Base-by-base conservation (phyloP, 345 rosid genomes). In the Firmiana major region DNA sequence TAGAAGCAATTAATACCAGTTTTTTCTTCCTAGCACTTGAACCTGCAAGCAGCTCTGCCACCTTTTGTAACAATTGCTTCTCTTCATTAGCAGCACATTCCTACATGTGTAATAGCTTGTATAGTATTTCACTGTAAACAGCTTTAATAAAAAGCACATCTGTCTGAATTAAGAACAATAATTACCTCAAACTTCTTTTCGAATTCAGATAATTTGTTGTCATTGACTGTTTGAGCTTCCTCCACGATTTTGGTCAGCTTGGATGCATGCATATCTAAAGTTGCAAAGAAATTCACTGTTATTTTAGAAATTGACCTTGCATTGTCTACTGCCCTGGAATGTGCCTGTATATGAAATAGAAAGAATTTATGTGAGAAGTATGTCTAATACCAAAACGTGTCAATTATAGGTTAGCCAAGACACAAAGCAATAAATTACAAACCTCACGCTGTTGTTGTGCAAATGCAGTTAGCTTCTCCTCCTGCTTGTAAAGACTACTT, bases 141-240 rank as follows among this genome's bases (percentile, higher is more conserved):
- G 69, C 28, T 73, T 5, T 9, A 19, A 79, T 42, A 58, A 46
- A 46, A 57, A 76, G 63, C 53, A 48, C 3, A 43, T 75, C 51
- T 77, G 31, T 80, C 38, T 19, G 64, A 64, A 73, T 42, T 58
- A 73, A 76, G 40, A 38, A 73, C 55, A 0, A 9, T 64, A 79
- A 67, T 77, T 81, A 96, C 99, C 98, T 97, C 97, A 79, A 94
- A 97, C 83, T 89, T 94, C 91, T 88, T 91, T 84, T 92, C 97
- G 34, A 97, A 88, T 74, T 91, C 94, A 60, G 90, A 87, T 77
- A 94, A 62, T 76, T 94, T 92, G 79, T 83, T 81, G 84, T 94
- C 91, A 84, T 92, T 93, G 66, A 89, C 90, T 7, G 85, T 86
- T 74, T 93, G 96, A 40, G 99, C 93, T 82, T 93, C 99, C 80